These are phyloP conservation scores for Tritrichomonas musculus DNA, from an alignment of 208 protist genomes.

Conservation along the genomic window DNA sequence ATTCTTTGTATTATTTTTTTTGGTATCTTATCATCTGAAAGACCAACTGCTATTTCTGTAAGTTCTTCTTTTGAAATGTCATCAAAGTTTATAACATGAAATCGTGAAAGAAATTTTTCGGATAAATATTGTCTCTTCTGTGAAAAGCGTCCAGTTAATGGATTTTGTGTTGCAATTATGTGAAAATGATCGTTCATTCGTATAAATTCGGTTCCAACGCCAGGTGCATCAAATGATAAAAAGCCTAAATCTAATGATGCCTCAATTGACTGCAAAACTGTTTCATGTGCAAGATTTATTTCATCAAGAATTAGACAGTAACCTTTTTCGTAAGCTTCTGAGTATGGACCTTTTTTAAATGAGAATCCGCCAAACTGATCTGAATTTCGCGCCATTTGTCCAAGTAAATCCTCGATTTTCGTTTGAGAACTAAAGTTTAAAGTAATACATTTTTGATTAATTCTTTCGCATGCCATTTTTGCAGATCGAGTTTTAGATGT, in stretches of 20 bases:
- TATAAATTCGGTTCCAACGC: neutral
- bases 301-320: constrained; percentile 33
- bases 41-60: neutral
- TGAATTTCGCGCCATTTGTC: neutral
- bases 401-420: neutral
- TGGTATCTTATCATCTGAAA: neutral
- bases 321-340: neutral
- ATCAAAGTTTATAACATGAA: neutral
- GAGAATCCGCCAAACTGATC: neutral
- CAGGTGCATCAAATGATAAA: neutral
- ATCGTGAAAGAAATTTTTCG: neutral
- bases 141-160: neutral
- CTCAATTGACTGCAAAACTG: constrained; percentile 34
- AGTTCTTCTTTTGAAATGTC: neutral
- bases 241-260: constrained; percentile 4
- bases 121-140: neutral
- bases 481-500: neutral
- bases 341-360: neutral
- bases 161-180: constrained; percentile 34
- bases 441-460: neutral
- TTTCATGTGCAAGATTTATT: constrained; percentile 19
- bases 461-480: neutral
- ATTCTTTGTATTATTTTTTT: neutral
- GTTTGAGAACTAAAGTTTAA: constrained; percentile 20
- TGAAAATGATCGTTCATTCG: neutral